These are phyloP conservation scores for Angophora floribunda DNA, from an alignment of 345 rosid species.

Conservation along the genomic window DNA sequence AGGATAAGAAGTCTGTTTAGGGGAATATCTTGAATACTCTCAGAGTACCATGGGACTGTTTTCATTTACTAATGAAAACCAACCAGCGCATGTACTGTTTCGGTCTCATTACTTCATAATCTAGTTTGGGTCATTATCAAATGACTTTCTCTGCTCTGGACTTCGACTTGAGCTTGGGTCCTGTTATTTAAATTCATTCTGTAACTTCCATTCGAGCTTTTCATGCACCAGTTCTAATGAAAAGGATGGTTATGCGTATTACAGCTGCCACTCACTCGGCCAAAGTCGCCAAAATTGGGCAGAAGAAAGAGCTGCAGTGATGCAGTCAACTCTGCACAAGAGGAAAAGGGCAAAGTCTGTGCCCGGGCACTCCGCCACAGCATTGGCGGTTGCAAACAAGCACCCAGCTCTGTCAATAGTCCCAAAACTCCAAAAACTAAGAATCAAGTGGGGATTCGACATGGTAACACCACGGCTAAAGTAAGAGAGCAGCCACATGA, in stretches of 20 bases:
- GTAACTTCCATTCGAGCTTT: background rate
- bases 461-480: conserved; percentile 33
- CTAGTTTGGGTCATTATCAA: background rate
- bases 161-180: background rate
- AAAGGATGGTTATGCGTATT: background rate
- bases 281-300: conserved; percentile 56
- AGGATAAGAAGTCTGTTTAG: background rate
- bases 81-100: background rate
- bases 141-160: background rate
- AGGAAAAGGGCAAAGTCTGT: conserved; percentile 48
- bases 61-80: background rate
- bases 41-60: background rate
- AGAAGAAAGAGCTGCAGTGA: conserved; percentile 92
- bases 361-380: conserved; percentile 57
- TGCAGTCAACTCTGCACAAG: conserved; percentile 27
- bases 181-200: background rate
- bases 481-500: conserved; percentile 22
- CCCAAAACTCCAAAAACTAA: conserved; percentile 16
- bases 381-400: conserved; percentile 37
- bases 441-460: conserved; percentile 10
- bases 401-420: background rate
- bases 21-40: background rate
- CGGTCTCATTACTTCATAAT: background rate
- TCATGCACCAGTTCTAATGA: background rate
- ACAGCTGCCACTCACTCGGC: conserved; percentile 83